Percentiles rank a stretch among this genome's conserved stretches.
Evolutionary conservation across 257 asterid species (phyloP).

Genomic region (Verbena officinalis): DNA sequence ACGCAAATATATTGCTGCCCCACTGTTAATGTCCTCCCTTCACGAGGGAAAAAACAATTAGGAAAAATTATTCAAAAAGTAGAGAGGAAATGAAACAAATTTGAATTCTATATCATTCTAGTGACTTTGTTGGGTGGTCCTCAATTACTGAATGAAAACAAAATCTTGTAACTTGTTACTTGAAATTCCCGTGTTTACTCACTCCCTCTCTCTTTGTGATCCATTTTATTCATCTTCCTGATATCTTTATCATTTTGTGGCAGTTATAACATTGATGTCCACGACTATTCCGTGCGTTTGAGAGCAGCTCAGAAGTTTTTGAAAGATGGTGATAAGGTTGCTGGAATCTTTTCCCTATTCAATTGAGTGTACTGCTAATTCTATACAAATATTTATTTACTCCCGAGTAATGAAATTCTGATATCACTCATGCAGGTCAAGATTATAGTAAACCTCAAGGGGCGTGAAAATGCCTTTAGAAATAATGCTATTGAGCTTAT

Average conservation of each 20-base stretch:
- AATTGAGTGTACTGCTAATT: slow-evolving; percentile 14
- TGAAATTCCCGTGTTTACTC: background rate
- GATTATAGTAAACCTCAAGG: slow-evolving; percentile 87
- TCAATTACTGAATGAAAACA: background rate
- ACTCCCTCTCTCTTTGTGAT: background rate
- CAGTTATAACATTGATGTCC: slow-evolving; percentile 95
- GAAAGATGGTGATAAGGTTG: slow-evolving; percentile 94
- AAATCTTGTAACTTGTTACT: background rate
- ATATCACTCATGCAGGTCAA: slow-evolving; percentile 64
- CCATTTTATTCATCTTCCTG: slow-evolving; percentile 9
- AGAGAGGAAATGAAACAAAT: background rate
- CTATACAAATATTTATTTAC: background rate
- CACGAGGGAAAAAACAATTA: background rate
- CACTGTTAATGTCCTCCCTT: background rate
- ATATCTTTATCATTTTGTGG: slow-evolving; percentile 28
- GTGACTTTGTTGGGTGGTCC: background rate
- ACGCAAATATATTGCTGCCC: too few species aligned
- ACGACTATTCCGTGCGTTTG: slow-evolving; percentile 94
- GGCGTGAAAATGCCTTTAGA: slow-evolving; percentile 89
- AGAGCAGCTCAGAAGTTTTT: slow-evolving; percentile 87
- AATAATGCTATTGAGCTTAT: slow-evolving; percentile 87
- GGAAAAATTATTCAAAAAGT: background rate
- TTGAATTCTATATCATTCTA: background rate
- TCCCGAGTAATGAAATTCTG: slow-evolving; percentile 11
- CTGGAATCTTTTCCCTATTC: slow-evolving; percentile 17